Evolutionary conservation across 176 grass and related monocot genomes (phyloP).

Genomic region (Aegilops tauschii): DNA sequence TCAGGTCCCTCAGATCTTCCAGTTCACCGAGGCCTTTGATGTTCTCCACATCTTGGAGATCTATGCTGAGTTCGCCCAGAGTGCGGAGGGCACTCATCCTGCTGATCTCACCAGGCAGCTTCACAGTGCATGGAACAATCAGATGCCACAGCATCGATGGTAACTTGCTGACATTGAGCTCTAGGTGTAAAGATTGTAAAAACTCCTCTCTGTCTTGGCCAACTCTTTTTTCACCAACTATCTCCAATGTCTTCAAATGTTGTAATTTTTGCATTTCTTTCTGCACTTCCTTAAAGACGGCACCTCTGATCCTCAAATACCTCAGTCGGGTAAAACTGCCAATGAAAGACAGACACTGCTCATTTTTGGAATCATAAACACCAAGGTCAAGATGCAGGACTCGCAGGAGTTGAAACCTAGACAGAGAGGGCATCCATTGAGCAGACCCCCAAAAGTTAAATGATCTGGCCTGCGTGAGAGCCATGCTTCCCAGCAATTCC

Average conservation of each 20-base stretch:
- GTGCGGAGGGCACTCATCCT: background rate
- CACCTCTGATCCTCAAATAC: constrained; percentile 5
- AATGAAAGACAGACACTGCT: background rate
- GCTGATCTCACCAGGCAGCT: background rate
- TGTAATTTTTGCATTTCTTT: background rate
- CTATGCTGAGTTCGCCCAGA: background rate
- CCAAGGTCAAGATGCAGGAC: background rate
- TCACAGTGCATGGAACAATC: background rate
- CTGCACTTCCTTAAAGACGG: background rate
- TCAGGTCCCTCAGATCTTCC: background rate
- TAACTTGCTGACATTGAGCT: background rate
- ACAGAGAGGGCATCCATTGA: background rate
- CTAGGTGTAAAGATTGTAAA: background rate
- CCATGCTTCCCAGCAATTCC: background rate
- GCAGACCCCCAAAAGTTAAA: constrained; percentile 9
- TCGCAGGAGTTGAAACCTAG: background rate
- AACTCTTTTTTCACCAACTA: background rate
- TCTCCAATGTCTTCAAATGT: constrained; percentile 27
- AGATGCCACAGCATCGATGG: background rate
- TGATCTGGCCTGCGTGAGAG: background rate
- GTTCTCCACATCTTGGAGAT: background rate
- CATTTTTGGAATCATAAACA: background rate
- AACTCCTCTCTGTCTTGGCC: background rate
- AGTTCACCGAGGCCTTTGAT: background rate
- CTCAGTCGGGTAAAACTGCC: background rate